Evolutionary conservation across 306 rosid species (phyloP).

Genomic region (Vigna nakashimae): DNA sequence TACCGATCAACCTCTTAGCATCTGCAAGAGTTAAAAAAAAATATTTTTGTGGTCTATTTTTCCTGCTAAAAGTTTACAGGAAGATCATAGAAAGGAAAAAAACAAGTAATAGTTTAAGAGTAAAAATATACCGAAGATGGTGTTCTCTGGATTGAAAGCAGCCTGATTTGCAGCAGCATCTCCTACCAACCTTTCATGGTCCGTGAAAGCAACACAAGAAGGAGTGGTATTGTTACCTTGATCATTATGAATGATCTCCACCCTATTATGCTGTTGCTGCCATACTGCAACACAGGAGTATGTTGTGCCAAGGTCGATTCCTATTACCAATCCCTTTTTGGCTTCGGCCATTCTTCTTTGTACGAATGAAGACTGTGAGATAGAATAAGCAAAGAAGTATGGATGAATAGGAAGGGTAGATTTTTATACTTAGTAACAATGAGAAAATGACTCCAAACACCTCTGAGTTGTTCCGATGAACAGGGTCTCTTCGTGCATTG

Average conservation of each 20-base stretch:
- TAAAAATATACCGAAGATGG: conserved; percentile 24
- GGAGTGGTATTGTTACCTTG: conserved; percentile 60
- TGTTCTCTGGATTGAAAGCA: conserved; percentile 26
- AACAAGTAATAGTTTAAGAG: too few species aligned
- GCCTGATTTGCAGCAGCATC: conserved; percentile 32
- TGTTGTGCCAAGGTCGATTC: conserved; percentile 33
- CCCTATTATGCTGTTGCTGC: conserved; percentile 1
- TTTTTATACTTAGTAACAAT: too few species aligned
- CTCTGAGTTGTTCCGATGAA: too few species aligned
- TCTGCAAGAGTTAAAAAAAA: conserved; percentile 32
- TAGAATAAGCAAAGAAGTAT: too few species aligned
- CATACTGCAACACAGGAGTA: too few species aligned
- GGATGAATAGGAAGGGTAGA: too few species aligned
- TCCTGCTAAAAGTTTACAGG: background rate
- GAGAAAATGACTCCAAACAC: too few species aligned
- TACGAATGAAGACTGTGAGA: background rate
- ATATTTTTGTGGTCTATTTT: background rate
- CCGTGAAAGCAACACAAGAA: conserved; percentile 61
- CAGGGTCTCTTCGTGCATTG: too few species aligned
- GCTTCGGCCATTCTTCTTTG: background rate
- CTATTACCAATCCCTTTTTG: background rate
- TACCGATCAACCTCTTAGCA: conserved; percentile 61
- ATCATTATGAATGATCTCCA: conserved; percentile 25
- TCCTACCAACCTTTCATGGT: conserved; percentile 27
- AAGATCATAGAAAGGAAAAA: background rate